Evolutionary conservation across 306 rosid genomes (phyloP).

Genomic region (Vigna unguiculata): DNA sequence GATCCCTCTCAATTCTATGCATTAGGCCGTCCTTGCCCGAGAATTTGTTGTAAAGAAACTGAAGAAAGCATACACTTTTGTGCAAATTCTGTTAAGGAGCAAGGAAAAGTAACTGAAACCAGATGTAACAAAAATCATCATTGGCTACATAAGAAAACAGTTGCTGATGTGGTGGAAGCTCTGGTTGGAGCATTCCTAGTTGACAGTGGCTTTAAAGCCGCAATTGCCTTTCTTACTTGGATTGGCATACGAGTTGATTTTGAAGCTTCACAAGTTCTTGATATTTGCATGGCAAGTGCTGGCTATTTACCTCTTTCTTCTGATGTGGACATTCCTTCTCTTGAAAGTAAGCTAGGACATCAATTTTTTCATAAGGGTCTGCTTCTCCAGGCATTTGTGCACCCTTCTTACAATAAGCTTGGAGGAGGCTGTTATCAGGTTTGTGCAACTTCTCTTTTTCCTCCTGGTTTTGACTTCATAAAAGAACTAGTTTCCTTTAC

Average conservation of each 20-base stretch:
- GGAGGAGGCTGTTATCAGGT: slow-evolving; percentile 99
- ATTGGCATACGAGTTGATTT: slow-evolving; percentile 80
- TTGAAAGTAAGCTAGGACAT: slow-evolving; percentile 69
- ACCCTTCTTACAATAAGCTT: slow-evolving; percentile 86
- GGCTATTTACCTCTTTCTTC: slow-evolving; percentile 66
- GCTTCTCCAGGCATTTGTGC: slow-evolving; percentile 88
- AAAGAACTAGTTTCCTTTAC: slow-evolving; percentile 37
- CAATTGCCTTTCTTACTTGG: slow-evolving; percentile 81
- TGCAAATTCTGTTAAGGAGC: slow-evolving; percentile 47
- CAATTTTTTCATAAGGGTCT: slow-evolving; percentile 76
- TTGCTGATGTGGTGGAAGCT: slow-evolving; percentile 94
- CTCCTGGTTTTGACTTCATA: slow-evolving; percentile 18
- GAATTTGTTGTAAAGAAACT: slow-evolving; percentile 64
- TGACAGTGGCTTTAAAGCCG: slow-evolving; percentile 95
- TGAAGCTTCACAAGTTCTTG: slow-evolving; percentile 69
- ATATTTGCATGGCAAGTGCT: slow-evolving; percentile 65
- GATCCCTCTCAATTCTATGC: slow-evolving; percentile 80
- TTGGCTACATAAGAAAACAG: slow-evolving; percentile 82
- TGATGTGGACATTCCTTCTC: slow-evolving; percentile 57
- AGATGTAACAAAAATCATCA: slow-evolving; percentile 87
- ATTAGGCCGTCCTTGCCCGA: slow-evolving; percentile 80
- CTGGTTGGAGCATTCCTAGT: slow-evolving; percentile 93
- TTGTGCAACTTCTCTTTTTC: slow-evolving; percentile 36
- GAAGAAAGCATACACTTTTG: slow-evolving; percentile 57
- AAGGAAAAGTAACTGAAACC: slow-evolving; percentile 39